Evolutionary conservation across 2,329 filamentous ascomycete genomes (phyloP).

Genomic region (Hypoxylon sp.): DNA sequence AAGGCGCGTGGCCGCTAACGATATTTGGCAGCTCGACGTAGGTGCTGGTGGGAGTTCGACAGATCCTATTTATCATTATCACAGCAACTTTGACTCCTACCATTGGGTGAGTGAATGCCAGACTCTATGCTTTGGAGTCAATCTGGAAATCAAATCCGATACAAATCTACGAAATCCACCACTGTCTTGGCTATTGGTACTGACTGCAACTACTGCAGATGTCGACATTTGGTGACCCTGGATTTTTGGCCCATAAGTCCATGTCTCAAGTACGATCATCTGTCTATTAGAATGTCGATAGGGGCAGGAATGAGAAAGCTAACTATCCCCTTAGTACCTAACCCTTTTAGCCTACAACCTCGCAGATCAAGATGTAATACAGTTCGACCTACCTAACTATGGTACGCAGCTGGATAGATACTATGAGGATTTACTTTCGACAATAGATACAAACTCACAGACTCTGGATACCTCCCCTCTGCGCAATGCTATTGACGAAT

Average conservation of each 20-base stretch:
- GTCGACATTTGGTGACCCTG: conserved; percentile 80
- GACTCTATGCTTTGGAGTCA: not conserved
- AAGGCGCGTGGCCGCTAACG: conserved; percentile 51
- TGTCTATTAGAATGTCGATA: not conserved
- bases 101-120: conserved; percentile 64
- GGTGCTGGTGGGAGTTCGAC: conserved; percentile 61
- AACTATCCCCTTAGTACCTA: conserved; percentile 54
- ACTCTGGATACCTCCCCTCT: conserved; percentile 58
- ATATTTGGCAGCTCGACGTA: conserved; percentile 66
- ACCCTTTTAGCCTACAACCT: conserved; percentile 59
- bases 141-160: not conserved
- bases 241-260: conserved; percentile 72
- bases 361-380: conserved; percentile 57
- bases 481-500: conserved; percentile 57
- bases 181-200: not conserved
- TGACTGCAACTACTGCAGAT: conserved; percentile 64
- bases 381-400: conserved; percentile 60
- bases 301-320: not conserved
- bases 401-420: conserved; percentile 58
- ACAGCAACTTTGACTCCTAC: conserved; percentile 87
- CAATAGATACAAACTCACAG: conserved; percentile 52
- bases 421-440: conserved; percentile 57
- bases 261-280: conserved; percentile 64
- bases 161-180: not conserved
- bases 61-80: conserved; percentile 80